These are phyloP conservation scores for Litsea cubeba DNA, from an alignment of 164 flowering plant species.

Conservation along the genomic window DNA sequence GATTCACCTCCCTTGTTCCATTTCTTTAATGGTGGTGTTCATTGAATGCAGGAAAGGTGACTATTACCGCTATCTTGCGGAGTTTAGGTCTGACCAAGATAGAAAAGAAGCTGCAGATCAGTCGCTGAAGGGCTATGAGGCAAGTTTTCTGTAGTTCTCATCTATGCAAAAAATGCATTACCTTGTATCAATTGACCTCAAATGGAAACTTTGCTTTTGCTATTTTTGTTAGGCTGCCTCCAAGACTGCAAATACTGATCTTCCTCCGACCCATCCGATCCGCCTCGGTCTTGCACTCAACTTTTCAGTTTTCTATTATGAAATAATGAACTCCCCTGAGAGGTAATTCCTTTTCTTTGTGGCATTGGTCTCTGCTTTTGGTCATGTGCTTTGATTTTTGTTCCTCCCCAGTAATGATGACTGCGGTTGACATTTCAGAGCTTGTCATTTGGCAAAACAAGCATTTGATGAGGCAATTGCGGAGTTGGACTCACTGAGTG, in stretches of 20 bases:
- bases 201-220: neutral
- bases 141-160: neutral
- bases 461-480: constrained; percentile 27
- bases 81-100: constrained; percentile 19
- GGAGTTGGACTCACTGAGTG: constrained; percentile 21
- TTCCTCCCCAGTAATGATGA: neutral
- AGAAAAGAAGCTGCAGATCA: constrained; percentile 22
- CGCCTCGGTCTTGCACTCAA: constrained; percentile 26
- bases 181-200: neutral
- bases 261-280: constrained; percentile 24
- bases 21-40: neutral
- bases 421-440: constrained; percentile 7
- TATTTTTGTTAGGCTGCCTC: constrained; percentile 17
- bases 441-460: constrained; percentile 28
- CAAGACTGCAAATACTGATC: constrained; percentile 21
- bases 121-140: constrained; percentile 21
- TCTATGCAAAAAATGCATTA: neutral
- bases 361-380: neutral
- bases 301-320: constrained; percentile 24
- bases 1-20: neutral
- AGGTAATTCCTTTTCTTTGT: constrained; percentile 5
- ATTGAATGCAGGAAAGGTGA: constrained; percentile 24
- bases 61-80: constrained; percentile 24
- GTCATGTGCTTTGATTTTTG: neutral
- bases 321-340: constrained; percentile 24